These are phyloP conservation scores for Pelargonium myrrhifolium DNA, from an alignment of 441 rosid species.

Conservation along the genomic window DNA sequence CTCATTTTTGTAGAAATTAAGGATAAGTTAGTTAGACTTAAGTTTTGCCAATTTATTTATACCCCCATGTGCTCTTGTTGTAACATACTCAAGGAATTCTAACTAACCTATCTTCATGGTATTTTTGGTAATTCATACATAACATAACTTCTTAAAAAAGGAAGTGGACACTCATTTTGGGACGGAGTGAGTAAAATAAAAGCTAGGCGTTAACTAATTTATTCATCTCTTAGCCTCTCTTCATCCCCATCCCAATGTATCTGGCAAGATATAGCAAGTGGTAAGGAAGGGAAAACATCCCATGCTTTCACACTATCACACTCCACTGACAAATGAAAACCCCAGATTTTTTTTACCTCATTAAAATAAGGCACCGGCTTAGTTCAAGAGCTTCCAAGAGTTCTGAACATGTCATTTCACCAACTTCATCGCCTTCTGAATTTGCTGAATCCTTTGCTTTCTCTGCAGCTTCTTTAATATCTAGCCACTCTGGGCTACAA, in stretches of 20 bases:
- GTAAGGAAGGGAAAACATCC: background rate
- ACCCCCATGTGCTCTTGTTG: no score
- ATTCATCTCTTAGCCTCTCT: no score
- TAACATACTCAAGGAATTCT: no score
- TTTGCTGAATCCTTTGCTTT: conserved; percentile 69
- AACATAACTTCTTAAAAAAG: no score
- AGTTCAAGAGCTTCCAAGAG: conserved; percentile 98
- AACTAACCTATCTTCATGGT: no score
- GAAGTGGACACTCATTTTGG: no score
- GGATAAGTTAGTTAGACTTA: no score
- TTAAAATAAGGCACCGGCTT: conserved; percentile 86
- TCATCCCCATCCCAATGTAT: background rate
- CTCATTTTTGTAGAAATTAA: no score
- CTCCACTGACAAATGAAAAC: background rate
- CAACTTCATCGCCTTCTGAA: conserved; percentile 78
- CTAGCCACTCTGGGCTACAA: conserved; percentile 78
- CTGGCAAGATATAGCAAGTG: background rate
- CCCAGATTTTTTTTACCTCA: conserved; percentile 53
- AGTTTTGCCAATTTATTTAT: no score
- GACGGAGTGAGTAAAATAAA: no score
- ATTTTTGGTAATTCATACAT: no score
- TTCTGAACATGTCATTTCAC: conserved; percentile 89
- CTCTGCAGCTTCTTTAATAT: conserved; percentile 89
- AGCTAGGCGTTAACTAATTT: no score
- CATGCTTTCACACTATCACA: background rate